Conservation (phyloP, 768 basidiomycete species). For the Tulasnella sp. region DNA sequence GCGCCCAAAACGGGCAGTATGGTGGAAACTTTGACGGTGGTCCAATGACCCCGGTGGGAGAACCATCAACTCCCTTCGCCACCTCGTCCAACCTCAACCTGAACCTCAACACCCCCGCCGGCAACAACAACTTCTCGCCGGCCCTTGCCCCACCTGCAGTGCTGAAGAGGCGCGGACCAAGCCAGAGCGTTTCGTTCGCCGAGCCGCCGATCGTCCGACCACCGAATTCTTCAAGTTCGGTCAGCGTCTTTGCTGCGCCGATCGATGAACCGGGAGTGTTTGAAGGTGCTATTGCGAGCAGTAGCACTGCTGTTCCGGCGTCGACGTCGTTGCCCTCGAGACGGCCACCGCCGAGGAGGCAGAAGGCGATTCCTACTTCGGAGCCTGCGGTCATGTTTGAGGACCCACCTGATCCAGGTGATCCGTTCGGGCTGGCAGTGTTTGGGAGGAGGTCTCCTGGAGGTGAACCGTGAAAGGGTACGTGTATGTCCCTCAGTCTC, state of each 20-base stretch:
- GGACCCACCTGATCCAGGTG: not conserved
- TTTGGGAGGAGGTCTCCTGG: not conserved
- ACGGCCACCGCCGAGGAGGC: not conserved
- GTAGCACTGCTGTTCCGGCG: not conserved
- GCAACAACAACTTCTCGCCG: not conserved
- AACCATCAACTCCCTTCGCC: not conserved
- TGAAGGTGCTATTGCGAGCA: not conserved
- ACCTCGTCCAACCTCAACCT: too few species aligned
- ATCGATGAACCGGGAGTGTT: not conserved
- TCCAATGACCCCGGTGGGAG: not conserved
- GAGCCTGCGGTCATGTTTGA: not conserved
- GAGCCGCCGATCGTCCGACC: not conserved
- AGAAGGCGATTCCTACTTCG: not conserved
- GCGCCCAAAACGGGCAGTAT: not conserved
- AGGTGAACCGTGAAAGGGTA: not conserved
- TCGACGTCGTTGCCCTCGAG: not conserved
- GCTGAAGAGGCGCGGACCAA: not conserved
- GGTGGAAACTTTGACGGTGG: not conserved
- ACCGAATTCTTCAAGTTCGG: not conserved
- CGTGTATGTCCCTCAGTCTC: not conserved
- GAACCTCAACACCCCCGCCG: not conserved
- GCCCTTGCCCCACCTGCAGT: not conserved
- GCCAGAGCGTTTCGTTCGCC: not conserved
- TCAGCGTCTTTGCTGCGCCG: not conserved
- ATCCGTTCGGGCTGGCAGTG: not conserved